These are phyloP conservation scores for Alternaria sp. DNA, from an alignment of 2,329 filamentous ascomycete genomes.

Conservation along the genomic window DNA sequence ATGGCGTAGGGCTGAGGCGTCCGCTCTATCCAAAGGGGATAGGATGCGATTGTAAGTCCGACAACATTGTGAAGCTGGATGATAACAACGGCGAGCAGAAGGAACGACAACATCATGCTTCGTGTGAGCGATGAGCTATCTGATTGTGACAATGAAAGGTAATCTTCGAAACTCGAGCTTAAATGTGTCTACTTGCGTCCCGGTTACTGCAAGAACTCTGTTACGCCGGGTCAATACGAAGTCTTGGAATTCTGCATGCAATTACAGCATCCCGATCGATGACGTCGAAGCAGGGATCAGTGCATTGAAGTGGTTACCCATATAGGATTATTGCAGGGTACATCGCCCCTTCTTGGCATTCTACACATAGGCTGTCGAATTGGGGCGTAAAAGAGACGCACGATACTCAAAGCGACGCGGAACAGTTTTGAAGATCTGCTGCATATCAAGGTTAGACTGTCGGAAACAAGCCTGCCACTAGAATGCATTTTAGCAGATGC, in stretches of 20 bases:
- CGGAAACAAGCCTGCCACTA: neutral
- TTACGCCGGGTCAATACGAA: neutral
- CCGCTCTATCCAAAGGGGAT: constrained; percentile 33
- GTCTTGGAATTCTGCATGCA: neutral
- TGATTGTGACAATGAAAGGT: neutral
- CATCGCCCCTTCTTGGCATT: neutral
- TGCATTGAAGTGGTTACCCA: constrained; percentile 1
- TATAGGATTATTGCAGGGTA: neutral
- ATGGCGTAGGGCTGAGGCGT: constrained; percentile 36
- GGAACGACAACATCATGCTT: neutral
- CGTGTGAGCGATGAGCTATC: neutral
- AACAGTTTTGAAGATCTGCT: neutral
- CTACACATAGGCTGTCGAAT: neutral
- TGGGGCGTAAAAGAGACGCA: neutral
- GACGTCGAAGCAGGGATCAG: neutral
- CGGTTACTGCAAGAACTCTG: neutral
- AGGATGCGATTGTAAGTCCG: constrained; percentile 19
- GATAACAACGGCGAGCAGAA: neutral
- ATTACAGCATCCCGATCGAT: neutral
- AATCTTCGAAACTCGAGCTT: neutral
- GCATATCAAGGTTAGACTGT: neutral
- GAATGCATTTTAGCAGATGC: neutral
- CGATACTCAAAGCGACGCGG: neutral
- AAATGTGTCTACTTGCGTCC: neutral
- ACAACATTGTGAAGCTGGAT: neutral